Base-by-base conservation (phyloP, 2,329 filamentous ascomycete genomes). In the Leptographium galeiforme region DNA sequence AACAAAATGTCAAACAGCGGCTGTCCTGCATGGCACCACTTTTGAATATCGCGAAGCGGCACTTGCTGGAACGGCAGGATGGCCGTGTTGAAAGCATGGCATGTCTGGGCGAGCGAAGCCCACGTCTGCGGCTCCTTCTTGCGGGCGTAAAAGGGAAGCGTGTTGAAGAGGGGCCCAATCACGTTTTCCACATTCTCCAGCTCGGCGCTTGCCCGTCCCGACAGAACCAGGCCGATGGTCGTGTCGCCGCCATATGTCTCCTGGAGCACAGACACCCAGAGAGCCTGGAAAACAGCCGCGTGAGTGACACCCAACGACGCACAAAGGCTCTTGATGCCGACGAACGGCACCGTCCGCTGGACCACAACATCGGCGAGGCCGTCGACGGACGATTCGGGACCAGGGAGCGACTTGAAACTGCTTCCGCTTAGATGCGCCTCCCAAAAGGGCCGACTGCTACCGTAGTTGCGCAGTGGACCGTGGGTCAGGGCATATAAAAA, bases 121-220 rank as follows among this genome's bases (percentile, higher is more conserved):
- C 85, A 89, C 0, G 73, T 79, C 69, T 0, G 66, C 62, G 36
- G 44, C 6, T 12, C 8, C 2, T 10, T 40, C 33, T 46, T 32
- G 1, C 49, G 41, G n/a, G 57, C 55, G 53, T 78, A 74, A 63
- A 85, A 89, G 0, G 90, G 89, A 1, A 96, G 71, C 0, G 89
- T 95, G 63, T 96, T 96, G 74, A 96, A 95, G 19, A 96, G 69
- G 0, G 91, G 90, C 0, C 90, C 91, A 44, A 93, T 77, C 1
- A 87, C 78, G 25, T 73, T 63, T 48, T 89, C 84, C 2, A 82
- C 76, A 2, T 73, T 72, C 8, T 83, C 75, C 13, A 89, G 68
- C 45, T 86, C 78, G 45, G 86, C 78, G 6, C 94, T 77, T 0
- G 81, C 78, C 55, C 90, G 77, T 1, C 90, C 91, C 8, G 89